Base-by-base conservation (phyloP, 768 basidiomycete species). In the Calocybe gangraenosa region DNA sequence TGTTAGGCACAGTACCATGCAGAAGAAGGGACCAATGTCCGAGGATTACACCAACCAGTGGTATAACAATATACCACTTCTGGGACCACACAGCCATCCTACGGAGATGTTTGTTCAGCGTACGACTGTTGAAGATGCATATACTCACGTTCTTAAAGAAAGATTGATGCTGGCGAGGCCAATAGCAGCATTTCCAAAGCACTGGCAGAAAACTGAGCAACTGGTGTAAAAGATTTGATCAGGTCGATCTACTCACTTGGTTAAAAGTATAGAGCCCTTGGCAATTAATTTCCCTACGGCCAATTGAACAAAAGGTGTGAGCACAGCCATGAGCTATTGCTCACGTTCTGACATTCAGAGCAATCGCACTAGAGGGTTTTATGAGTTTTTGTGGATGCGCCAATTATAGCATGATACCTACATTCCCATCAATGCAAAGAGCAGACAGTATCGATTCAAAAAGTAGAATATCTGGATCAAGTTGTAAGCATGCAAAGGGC, bases 31-130 rank as follows among this genome's bases (percentile, higher is more conserved):
- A 82, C 84, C 83, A 87, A 56, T 87, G 84, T 0, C 74, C 84
- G 14, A 85, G 65, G 49, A 84, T 84, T 40, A 86, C 61, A 2
- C 67, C 43, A 17, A 81, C 60, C 2, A 87, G 67, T 17, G 76
- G 75, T 10, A 64, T 40, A 20, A 78, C 68, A 31, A 87, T 70
- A 46, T 67, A 78, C 65, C 63, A 70, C 37, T 66, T 72, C 49
- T 82, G 75, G 0, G 75, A 76, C 82, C 84, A 87, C 1, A 87
- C 79, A 0, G 84, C 84, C 56, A 87, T 81, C 5, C 84, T 86
- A 47, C 2, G 11, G 25, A 28, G 25, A 42, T 23, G 33, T 8
- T 40, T 20, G 19, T 38, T 38, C 9, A 25, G 35, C 13, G 36
- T 38, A 21, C 31, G 17, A 18, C 7, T 36, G 38, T 10, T 43